A percentile compares a stretch with the other conserved stretches of the same genome.
These are phyloP conservation scores for Beauveria rudraprayagi DNA, from an alignment of 2,329 filamentous ascomycete species.

Conservation along the genomic window DNA sequence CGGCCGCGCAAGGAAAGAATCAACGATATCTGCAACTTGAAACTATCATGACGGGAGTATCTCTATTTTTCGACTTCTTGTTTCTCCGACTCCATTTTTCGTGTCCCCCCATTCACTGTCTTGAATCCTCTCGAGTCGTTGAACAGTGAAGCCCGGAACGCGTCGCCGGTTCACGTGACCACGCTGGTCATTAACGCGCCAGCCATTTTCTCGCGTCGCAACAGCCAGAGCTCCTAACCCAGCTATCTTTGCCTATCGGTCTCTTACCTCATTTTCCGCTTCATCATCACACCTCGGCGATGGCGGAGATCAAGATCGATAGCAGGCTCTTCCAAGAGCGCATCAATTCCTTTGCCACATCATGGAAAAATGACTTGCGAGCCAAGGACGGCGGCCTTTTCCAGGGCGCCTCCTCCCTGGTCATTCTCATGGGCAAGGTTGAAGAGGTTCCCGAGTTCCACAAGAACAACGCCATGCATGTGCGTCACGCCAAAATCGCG, in stretches of 20 bases:
- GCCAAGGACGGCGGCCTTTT: slow-evolving; percentile 75
- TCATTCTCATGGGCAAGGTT: slow-evolving; percentile 91
- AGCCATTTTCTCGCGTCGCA: slow-evolving; percentile 32
- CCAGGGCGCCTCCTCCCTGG: slow-evolving; percentile 75
- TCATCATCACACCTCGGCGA: slow-evolving; percentile 36
- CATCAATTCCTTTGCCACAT: slow-evolving; percentile 73
- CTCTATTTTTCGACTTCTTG: not conserved
- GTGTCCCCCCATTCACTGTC: not conserved
- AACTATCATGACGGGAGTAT: not conserved
- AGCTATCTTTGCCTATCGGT: slow-evolving; percentile 17
- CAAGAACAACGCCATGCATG: slow-evolving; percentile 91
- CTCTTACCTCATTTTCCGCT: slow-evolving; percentile 17
- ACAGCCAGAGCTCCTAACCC: slow-evolving; percentile 18
- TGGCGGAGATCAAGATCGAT: slow-evolving; percentile 90
- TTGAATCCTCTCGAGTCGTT: not conserved
- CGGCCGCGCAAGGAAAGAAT: not conserved
- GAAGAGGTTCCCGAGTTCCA: slow-evolving; percentile 80
- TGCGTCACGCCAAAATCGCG: slow-evolving; percentile 5
- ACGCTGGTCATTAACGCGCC: slow-evolving; percentile 33
- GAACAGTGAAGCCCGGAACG: not conserved
- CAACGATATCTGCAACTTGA: not conserved
- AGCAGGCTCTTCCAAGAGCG: slow-evolving; percentile 90
- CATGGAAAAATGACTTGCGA: slow-evolving; percentile 96
- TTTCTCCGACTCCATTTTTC: not conserved
- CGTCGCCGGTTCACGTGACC: slow-evolving; percentile 27